Evolutionary conservation across 2,329 filamentous ascomycete genomes (phyloP).

Genomic region (Trichoderma sp.): DNA sequence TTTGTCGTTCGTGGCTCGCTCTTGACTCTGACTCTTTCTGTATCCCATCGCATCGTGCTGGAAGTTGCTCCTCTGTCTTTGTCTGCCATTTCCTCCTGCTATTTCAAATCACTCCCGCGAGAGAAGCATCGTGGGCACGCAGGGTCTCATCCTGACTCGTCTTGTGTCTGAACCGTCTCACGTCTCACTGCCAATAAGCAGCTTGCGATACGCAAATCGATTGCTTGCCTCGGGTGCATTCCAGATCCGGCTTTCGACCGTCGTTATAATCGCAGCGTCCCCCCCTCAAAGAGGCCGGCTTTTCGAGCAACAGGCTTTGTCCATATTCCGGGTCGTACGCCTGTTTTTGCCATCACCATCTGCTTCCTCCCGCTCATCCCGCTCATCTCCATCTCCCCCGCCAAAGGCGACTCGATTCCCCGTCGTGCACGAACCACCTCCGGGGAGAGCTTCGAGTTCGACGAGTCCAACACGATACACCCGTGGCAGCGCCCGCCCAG

Average conservation of each 20-base stretch:
- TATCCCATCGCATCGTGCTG: not conserved
- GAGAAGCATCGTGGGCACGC: conserved; percentile 5
- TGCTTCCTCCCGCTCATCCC: not conserved
- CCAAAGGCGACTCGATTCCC: not conserved
- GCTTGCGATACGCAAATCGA: conserved; percentile 9
- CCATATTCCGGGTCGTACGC: not conserved
- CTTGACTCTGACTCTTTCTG: conserved; percentile 11
- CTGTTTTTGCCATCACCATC: not conserved
- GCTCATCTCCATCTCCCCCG: conserved; percentile 1
- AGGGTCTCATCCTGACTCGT: conserved; percentile 24
- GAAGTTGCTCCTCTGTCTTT: too few species aligned
- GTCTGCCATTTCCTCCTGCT: not conserved
- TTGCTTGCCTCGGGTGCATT: conserved; percentile 9
- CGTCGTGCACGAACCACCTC: not conserved
- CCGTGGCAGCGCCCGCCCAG: not conserved
- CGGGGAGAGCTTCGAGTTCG: conserved; percentile 6
- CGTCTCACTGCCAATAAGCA: conserved; percentile 8
- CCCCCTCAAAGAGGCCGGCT: not conserved
- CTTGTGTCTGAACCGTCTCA: conserved; percentile 11
- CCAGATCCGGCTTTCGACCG: not conserved
- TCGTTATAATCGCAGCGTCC: conserved; percentile 5
- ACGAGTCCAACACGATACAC: not conserved
- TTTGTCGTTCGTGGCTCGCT: not conserved
- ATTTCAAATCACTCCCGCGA: conserved; percentile 3
- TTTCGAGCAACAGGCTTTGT: conserved; percentile 3